Conservation (phyloP, 306 rosid genomes). For the Quercus robur region DNA sequence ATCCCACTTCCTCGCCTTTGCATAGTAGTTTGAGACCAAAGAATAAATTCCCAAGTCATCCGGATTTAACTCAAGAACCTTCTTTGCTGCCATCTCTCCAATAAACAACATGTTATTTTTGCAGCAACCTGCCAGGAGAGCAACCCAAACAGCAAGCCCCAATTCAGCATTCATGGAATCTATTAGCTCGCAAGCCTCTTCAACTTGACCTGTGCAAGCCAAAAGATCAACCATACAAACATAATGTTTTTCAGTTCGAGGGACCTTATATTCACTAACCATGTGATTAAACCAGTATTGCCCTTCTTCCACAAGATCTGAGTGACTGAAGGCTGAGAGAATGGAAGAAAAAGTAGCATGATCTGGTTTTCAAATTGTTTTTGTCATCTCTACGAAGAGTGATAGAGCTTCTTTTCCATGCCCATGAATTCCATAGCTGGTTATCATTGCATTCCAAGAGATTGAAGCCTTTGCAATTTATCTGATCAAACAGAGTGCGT, state of each 20-base stretch:
- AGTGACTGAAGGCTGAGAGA: conserved; percentile 46
- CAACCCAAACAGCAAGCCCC: conserved; percentile 38
- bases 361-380: conserved; percentile 31
- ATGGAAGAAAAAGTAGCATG: conserved; percentile 48
- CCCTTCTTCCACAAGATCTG: conserved; percentile 43
- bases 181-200: conserved; percentile 36
- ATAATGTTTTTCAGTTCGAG: conserved; percentile 40
- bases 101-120: conserved; percentile 16
- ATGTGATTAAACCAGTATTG: conserved; percentile 32
- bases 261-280: conserved; percentile 29
- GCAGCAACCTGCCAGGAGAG: conserved; percentile 45
- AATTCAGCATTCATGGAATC: conserved; percentile 26
- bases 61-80: conserved; percentile 29
- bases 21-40: conserved; percentile 41
- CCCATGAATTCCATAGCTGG: conserved; percentile 41
- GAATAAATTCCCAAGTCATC: conserved; percentile 36
- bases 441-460: conserved; percentile 46
- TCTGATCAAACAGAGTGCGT: conserved; percentile 25
- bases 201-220: conserved; percentile 41
- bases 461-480: conserved; percentile 24
- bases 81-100: conserved; percentile 34
- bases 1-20: conserved; percentile 35
- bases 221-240: conserved; percentile 46
- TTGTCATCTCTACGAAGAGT: conserved; percentile 30
- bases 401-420: conserved; percentile 41